Conservation (phyloP, 2,329 filamentous ascomycete genomes). For the Blastomyces gilchristii region DNA sequence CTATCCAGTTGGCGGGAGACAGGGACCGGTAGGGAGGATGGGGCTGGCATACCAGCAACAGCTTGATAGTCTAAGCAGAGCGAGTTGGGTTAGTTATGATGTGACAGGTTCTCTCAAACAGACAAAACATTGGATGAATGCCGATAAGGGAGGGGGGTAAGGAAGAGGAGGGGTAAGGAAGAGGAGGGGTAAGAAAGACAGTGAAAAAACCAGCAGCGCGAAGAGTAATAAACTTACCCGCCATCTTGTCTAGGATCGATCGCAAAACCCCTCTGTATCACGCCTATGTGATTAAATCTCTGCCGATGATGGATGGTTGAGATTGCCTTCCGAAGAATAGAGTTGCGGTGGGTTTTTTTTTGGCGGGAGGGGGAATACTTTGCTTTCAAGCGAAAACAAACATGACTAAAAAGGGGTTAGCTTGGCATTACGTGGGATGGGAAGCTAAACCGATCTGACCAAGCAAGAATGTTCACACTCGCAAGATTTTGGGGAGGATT, state of each 20-base stretch:
- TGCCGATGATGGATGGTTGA: constrained; percentile 7
- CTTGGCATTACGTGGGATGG: background rate
- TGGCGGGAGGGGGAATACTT: constrained; percentile 9
- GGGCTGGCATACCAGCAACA: constrained; percentile 31
- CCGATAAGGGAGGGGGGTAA: background rate
- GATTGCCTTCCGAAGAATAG: background rate
- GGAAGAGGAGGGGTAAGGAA: background rate
- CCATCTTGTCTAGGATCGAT: constrained; percentile 11
- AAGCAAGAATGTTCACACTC: background rate
- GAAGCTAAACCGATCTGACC: background rate
- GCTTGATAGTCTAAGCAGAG: constrained; percentile 26
- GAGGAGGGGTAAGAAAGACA: background rate
- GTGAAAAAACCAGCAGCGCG: background rate
- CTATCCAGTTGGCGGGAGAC: background rate
- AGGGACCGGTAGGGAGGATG: background rate
- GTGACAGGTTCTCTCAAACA: background rate
- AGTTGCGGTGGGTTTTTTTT: constrained; percentile 14
- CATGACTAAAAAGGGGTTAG: constrained; percentile 4
- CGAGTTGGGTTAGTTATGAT: background rate
- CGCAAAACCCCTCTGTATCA: background rate
- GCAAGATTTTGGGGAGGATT: background rate
- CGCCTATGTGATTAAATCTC: constrained; percentile 5
- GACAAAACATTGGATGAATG: background rate
- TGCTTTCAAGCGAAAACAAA: constrained; percentile 8
- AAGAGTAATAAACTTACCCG: constrained; percentile 8